A percentile compares a stretch with the other conserved stretches of the same genome.
phyloP scores from a whole-genome alignment of 352 stramenopile species.

The Salisapilia sapeloensis region DNA sequence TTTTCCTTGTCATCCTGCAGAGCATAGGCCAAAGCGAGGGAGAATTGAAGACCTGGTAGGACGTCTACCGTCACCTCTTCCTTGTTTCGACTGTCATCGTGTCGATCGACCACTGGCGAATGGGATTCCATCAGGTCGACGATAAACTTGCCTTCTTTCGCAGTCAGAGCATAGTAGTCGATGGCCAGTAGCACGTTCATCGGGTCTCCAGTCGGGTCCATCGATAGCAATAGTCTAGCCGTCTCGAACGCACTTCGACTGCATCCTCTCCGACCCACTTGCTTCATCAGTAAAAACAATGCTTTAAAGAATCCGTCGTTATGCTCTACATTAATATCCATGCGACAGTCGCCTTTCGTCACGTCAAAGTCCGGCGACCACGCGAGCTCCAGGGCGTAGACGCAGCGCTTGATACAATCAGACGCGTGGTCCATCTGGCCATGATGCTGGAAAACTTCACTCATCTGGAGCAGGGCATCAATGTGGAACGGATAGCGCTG shows the following conservation, averaged over 20 bases:
- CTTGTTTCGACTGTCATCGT: constrained; percentile 3
- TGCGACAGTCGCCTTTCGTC: constrained; percentile 58
- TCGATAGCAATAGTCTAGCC: constrained; percentile 44
- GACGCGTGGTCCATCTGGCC: constrained; percentile 73
- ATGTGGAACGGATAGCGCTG: constrained; percentile 76
- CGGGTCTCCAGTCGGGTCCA: constrained; percentile 63
- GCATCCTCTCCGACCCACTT: constrained; percentile 62
- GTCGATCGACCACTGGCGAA: constrained; percentile 35
- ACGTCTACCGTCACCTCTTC: constrained; percentile 11
- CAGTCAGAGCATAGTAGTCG: constrained; percentile 73
- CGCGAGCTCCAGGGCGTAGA: constrained; percentile 68
- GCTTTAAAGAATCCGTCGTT: constrained; percentile 63
- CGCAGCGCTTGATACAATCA: constrained; percentile 75
- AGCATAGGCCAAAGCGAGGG: constrained; percentile 55
- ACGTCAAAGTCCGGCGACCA: constrained; percentile 78
- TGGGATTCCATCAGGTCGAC: constrained; percentile 43
- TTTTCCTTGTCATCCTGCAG: constrained; percentile 29
- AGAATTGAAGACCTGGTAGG: constrained; percentile 63
- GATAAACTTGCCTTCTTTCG: constrained; percentile 64
- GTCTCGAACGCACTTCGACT: constrained; percentile 78
- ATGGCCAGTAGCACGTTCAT: constrained; percentile 67
- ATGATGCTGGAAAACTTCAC: constrained; percentile 76
- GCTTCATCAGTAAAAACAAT: constrained; percentile 70
- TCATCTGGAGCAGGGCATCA: constrained; percentile 73
- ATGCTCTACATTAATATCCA: constrained; percentile 63